phyloP scores from a whole-genome alignment of 305 asterid species.

The Withania somnifera region DNA sequence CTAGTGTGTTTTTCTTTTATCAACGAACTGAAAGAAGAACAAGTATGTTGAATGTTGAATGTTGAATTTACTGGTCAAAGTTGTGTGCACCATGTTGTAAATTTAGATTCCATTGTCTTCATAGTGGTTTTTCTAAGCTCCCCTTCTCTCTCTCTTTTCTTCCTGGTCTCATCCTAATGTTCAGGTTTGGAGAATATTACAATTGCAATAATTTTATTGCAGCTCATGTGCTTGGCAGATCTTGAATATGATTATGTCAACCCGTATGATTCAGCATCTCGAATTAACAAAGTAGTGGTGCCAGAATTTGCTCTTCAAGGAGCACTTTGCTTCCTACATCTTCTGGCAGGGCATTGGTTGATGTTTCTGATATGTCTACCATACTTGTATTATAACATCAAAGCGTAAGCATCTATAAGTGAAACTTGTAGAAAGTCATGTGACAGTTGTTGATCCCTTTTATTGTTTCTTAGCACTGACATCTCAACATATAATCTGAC shows the following conservation, averaged over 20 bases:
- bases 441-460: not conserved
- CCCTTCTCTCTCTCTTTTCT: not conserved
- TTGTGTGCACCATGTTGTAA: not conserved
- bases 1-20: not conserved
- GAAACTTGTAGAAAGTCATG: not conserved
- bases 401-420: conserved; percentile 30
- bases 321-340: conserved; percentile 61
- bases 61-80: not conserved
- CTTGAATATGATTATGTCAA: conserved; percentile 75
- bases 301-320: conserved; percentile 63
- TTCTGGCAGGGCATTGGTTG: conserved; percentile 66
- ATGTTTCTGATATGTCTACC: conserved; percentile 69
- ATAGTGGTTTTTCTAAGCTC: not conserved
- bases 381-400: conserved; percentile 41
- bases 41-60: not conserved
- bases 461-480: not conserved
- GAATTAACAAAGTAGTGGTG: conserved; percentile 54
- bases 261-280: conserved; percentile 70
- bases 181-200: not conserved
- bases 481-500: not conserved
- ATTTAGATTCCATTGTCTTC: not conserved
- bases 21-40: not conserved
- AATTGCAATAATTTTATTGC: conserved; percentile 17
- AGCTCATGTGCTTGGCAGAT: conserved; percentile 88
- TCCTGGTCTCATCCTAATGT: not conserved